Conservation (phyloP, 768 basidiomycete species). For the Boletus pseudo-olivaceus region DNA sequence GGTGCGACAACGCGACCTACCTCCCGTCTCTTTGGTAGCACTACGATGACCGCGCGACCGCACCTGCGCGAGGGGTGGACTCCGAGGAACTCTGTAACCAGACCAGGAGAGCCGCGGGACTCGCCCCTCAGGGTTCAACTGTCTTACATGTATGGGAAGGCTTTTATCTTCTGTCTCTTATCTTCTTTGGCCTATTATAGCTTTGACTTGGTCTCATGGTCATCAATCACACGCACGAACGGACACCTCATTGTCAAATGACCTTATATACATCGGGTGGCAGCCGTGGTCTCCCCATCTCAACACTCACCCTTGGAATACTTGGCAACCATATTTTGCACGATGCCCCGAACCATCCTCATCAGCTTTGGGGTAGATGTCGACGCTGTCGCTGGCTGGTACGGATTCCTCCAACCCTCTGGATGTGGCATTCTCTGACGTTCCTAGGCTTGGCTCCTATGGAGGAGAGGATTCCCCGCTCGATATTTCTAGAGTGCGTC, state of each 20-base stretch:
- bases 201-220: neutral
- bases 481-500: conserved; percentile 58
- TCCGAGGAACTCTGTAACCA: conserved; percentile 1
- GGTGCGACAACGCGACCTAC: conserved; percentile 18
- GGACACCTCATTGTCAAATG: neutral
- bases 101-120: neutral
- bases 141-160: neutral
- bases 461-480: conserved; percentile 70
- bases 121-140: neutral
- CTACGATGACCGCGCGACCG: too few relatives aligned
- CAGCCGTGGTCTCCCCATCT: neutral
- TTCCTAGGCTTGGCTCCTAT: conserved; percentile 62
- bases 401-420: neutral
- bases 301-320: neutral
- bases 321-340: neutral
- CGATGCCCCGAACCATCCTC: conserved; percentile 55
- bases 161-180: neutral
- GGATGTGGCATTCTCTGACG: neutral
- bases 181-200: neutral
- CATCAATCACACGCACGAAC: neutral
- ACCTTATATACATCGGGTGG: neutral
- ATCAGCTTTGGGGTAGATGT: conserved; percentile 70
- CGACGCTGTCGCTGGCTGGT: conserved; percentile 77
- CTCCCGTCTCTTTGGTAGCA: too few relatives aligned
- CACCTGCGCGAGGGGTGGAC: too few relatives aligned